Percentiles rank a stretch among this genome's conserved stretches.
Conservation (phyloP, 2,329 filamentous ascomycete genomes). For the Pleoardoris graminearum region DNA sequence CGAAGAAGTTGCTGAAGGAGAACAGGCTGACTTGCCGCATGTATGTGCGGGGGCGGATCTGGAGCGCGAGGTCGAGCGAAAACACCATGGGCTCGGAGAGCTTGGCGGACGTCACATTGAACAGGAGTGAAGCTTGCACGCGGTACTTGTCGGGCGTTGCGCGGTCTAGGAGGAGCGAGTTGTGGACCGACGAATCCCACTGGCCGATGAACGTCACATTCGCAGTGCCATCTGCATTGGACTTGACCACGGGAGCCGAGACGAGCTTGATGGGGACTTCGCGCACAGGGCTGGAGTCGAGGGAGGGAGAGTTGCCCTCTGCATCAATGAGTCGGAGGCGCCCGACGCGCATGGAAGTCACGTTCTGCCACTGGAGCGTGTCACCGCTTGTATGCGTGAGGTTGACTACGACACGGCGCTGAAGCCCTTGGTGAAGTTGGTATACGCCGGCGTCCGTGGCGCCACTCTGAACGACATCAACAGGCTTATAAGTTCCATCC, state of each 20-base stretch:
- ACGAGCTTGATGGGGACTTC: conserved; percentile 79
- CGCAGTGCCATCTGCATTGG: conserved; percentile 87
- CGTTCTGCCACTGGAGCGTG: conserved; percentile 83
- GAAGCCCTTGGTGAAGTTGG: conserved; percentile 92
- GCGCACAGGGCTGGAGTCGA: conserved; percentile 67
- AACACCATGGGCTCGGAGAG: conserved; percentile 89
- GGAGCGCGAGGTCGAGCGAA: conserved; percentile 75
- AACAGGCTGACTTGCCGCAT: conserved; percentile 82
- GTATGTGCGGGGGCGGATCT: conserved; percentile 82
- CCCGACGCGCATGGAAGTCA: conserved; percentile 75
- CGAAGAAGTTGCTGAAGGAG: conserved; percentile 75
- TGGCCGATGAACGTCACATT: conserved; percentile 86
- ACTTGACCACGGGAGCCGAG: conserved; percentile 75
- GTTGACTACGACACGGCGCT: conserved; percentile 83
- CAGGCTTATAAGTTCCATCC: conserved; percentile 84
- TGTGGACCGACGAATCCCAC: conserved; percentile 95
- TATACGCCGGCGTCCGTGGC: conserved; percentile 88
- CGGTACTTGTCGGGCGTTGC: conserved; percentile 91
- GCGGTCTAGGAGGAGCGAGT: conserved; percentile 89
- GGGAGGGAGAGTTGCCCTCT: conserved; percentile 80
- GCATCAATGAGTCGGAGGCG: conserved; percentile 82
- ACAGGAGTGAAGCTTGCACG: conserved; percentile 83
- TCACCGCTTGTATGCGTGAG: conserved; percentile 92
- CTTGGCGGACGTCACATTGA: conserved; percentile 83
- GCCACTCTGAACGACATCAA: conserved; percentile 86